Evolutionary conservation across 192 early-diverging fungal species (phyloP).

Genomic region (Phlyctochytrium arcticum): DNA sequence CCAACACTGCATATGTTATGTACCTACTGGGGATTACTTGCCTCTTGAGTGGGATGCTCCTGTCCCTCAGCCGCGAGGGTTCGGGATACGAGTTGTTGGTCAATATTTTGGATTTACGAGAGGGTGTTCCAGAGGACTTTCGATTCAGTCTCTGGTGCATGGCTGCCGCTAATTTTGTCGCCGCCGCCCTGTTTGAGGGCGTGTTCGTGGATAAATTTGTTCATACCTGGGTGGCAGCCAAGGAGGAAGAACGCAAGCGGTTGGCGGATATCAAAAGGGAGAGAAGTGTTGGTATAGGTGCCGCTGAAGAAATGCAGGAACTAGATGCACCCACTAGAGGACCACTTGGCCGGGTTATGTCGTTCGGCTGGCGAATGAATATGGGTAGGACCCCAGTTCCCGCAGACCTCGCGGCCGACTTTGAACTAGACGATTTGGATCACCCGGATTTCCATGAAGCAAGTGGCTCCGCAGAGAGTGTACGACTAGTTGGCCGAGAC

Average conservation of each 20-base stretch:
- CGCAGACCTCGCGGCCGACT: not conserved
- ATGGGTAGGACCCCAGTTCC: not conserved
- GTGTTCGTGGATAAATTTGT: slow-evolving; percentile 29
- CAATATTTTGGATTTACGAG: slow-evolving; percentile 22
- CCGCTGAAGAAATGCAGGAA: not conserved
- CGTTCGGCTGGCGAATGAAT: not conserved
- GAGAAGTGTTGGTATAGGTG: not conserved
- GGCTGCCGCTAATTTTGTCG: slow-evolving; percentile 20
- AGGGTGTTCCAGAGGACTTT: slow-evolving; percentile 25
- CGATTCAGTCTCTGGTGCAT: slow-evolving; percentile 20
- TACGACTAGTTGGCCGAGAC: not conserved
- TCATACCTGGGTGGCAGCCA: slow-evolving; percentile 11
- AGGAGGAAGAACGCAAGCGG: slow-evolving; percentile 26
- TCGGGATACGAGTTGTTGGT: slow-evolving; percentile 21
- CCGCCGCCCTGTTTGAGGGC: slow-evolving; percentile 18
- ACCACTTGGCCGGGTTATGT: not conserved
- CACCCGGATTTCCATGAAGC: not conserved
- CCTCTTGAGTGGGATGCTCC: slow-evolving; percentile 26
- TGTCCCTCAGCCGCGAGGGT: slow-evolving; percentile 10
- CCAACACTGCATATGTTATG: slow-evolving; percentile 32
- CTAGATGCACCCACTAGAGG: not conserved
- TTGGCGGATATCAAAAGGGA: slow-evolving; percentile 5
- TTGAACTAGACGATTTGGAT: not conserved
- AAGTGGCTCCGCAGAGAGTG: not conserved
- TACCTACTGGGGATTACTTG: slow-evolving; percentile 17